Evolutionary conservation across 371 early-diverging fungal species (phyloP).

Genomic region (Coemansia sp.): DNA sequence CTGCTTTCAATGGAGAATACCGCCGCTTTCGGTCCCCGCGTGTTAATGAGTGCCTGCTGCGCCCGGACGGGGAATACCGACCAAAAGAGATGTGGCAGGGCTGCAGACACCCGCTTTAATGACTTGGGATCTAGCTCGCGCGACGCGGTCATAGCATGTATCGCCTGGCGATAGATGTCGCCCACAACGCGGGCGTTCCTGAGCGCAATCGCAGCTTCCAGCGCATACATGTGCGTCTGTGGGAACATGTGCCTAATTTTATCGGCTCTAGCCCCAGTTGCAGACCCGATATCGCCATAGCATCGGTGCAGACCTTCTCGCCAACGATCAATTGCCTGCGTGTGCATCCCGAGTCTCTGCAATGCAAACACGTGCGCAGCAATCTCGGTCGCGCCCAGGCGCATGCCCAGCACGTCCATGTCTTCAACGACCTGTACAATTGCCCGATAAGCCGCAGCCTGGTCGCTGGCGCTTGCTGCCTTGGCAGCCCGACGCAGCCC

Average conservation of each 20-base stretch:
- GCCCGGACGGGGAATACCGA: constrained; percentile 10
- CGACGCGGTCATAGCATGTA: not conserved
- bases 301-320: not conserved
- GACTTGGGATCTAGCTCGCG: not conserved
- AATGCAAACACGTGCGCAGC: constrained; percentile 20
- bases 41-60: no score
- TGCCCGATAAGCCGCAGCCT: not conserved
- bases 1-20: not conserved
- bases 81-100: constrained; percentile 12
- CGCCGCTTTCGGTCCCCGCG: not conserved
- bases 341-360: constrained; percentile 7
- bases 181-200: constrained; percentile 14
- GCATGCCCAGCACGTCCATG: constrained; percentile 25
- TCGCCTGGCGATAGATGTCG: constrained; percentile 14
- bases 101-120: not conserved
- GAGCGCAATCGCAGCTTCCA: constrained; percentile 29
- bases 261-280: not conserved
- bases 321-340: constrained; percentile 20
- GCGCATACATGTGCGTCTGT: constrained; percentile 30
- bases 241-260: constrained; percentile 14
- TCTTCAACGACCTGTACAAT: constrained; percentile 19
- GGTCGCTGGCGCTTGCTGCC: not conserved
- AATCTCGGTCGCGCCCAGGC: constrained; percentile 37
- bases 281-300: not conserved
- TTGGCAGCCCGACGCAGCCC: constrained; percentile 11